Base-by-base conservation (phyloP, 2,329 filamentous ascomycete species). In the Arachnopeziza araneosa region DNA sequence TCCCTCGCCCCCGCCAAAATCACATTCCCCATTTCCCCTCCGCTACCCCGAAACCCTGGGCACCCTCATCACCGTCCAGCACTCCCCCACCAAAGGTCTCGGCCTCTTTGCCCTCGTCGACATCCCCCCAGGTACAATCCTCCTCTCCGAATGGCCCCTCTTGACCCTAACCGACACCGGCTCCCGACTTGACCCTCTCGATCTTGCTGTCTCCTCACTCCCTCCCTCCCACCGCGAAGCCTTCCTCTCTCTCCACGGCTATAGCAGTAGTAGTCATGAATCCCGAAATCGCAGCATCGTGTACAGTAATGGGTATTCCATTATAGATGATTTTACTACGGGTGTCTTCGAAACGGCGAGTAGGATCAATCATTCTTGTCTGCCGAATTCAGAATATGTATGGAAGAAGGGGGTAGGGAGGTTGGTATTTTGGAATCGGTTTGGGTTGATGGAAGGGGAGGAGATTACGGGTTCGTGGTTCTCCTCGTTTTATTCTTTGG, bases 291-390 rank as follows among this genome's bases (percentile, higher is more conserved):
- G 63, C 14, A 64, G 59, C 14, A 67, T 69, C 49, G 24, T 71
- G 17, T 65, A 67, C 50, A 64, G 57, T 24, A 70, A 71, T 60
- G 65, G 64, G 1, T 70, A 63, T 53, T 59, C 55, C 6, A 64
- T 69, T 10, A 60, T 51, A 17, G 50, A 58, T 9, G 66, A 63
- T 14, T 24, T 54, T 1, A 62, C 58, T 5, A 67, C 65, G 12
- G 68, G 63, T 1, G 54, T 71, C 4, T 69, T 70, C 36, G 64
- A 67, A 26, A 63, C 60, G 9, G 63, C 55, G 3, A 63, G 59
- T 12, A 61, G 66, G 30, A 65, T 67, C 56, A 67, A 67, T 26
- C 65, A 67, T 56, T 64, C 58, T 4, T 68, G 68, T 61, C 60
- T 67, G 19, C 61, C 68, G 7, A 71, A 69, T 55, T 60, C 61